Evolutionary conservation across 2,329 filamentous ascomycete species (phyloP).

Genomic region (Fonsecaea multimorphosa): DNA sequence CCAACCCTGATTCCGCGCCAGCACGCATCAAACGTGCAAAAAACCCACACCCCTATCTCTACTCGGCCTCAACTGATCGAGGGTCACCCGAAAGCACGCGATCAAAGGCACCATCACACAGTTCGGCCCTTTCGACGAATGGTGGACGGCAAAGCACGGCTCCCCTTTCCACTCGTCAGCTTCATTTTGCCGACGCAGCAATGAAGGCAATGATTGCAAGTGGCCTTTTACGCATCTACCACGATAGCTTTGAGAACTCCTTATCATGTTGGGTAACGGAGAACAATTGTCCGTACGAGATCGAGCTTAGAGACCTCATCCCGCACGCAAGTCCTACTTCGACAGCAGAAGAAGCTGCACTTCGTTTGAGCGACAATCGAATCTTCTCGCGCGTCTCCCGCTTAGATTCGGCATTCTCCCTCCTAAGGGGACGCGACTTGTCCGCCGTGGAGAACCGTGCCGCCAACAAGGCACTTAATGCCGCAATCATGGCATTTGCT

Average conservation of each 20-base stretch:
- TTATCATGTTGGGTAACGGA: constrained; percentile 37
- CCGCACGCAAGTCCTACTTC: constrained; percentile 37
- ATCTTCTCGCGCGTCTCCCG: constrained; percentile 53
- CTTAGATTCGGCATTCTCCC: constrained; percentile 48
- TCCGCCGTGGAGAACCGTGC: constrained; percentile 47
- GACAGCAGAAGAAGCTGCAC: constrained; percentile 52
- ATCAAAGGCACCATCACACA: constrained; percentile 11
- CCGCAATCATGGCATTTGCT: constrained; percentile 53
- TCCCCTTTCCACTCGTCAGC: constrained; percentile 18
- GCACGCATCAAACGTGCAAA: not conserved
- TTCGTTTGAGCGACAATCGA: constrained; percentile 54
- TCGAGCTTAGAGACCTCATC: constrained; percentile 38
- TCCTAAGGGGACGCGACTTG: constrained; percentile 47
- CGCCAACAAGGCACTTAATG: constrained; percentile 50
- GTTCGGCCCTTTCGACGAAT: constrained; percentile 6
- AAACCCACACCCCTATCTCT: not conserved
- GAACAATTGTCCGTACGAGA: constrained; percentile 45
- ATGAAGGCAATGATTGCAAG: constrained; percentile 48
- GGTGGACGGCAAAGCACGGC: constrained; percentile 10
- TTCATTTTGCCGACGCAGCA: constrained; percentile 44
- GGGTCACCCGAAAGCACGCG: not conserved
- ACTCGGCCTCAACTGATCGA: not conserved
- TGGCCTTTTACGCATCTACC: constrained; percentile 34
- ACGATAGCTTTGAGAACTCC: constrained; percentile 35
- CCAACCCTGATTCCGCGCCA: not conserved